Percentiles rank a stretch among this genome's conserved stretches.
Conservation (phyloP, 2,329 filamentous ascomycete genomes). For the Aspergillus glaucus region DNA sequence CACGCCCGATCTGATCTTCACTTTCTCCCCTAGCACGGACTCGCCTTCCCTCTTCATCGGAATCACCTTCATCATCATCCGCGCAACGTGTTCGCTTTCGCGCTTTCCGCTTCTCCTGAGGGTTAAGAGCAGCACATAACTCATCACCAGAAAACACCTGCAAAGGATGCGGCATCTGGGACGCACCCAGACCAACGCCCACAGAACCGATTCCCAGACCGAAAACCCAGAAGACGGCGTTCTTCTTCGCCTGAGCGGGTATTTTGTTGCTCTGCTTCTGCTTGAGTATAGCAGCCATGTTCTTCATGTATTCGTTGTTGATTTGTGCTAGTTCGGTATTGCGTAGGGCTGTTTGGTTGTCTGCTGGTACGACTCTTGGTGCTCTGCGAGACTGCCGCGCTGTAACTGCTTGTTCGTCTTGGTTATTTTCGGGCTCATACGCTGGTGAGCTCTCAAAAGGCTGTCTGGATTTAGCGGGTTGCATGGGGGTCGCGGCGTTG, state of each 20-base stretch:
- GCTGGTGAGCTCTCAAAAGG: background rate
- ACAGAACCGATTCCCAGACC: slow-evolving; percentile 52
- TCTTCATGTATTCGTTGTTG: slow-evolving; percentile 53
- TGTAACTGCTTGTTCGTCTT: background rate
- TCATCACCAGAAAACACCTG: slow-evolving; percentile 52
- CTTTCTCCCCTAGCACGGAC: slow-evolving; percentile 34
- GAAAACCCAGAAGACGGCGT: slow-evolving; percentile 57
- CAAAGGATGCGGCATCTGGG: slow-evolving; percentile 46
- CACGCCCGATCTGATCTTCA: slow-evolving; percentile 28
- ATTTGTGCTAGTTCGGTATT: slow-evolving; percentile 53
- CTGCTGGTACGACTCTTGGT: slow-evolving; percentile 40
- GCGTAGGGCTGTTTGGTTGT: slow-evolving; percentile 47
- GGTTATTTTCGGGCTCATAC: background rate
- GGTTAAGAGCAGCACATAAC: slow-evolving; percentile 46
- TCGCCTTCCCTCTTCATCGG: slow-evolving; percentile 23
- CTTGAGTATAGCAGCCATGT: slow-evolving; percentile 49
- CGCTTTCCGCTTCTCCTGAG: slow-evolving; percentile 14
- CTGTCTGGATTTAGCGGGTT: background rate
- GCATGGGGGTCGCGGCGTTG: background rate
- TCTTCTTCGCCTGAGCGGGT: slow-evolving; percentile 51
- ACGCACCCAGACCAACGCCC: slow-evolving; percentile 40
- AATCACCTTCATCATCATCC: slow-evolving; percentile 17
- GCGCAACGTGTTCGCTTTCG: slow-evolving; percentile 22
- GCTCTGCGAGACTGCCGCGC: background rate
- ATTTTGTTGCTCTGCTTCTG: slow-evolving; percentile 41